phyloP scores from a whole-genome alignment of 768 basidiomycete species.

The Tulasnella calospora region DNA sequence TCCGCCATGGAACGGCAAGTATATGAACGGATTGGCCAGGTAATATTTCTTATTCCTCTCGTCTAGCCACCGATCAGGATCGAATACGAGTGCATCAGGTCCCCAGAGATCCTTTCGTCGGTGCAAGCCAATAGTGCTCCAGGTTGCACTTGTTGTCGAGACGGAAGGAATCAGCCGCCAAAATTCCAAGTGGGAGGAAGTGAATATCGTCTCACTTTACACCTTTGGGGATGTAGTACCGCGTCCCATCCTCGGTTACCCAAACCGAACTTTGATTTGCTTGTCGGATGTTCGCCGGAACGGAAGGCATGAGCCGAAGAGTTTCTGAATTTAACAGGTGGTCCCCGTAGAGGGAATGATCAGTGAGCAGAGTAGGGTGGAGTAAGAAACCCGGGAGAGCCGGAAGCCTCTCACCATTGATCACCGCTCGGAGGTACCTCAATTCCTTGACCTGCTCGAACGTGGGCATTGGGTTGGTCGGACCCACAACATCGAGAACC shows the following conservation, averaged over 20 bases:
- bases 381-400: neutral
- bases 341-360: neutral
- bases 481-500: slow-evolving; percentile 46
- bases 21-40: slow-evolving; percentile 52
- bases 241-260: slow-evolving; percentile 18
- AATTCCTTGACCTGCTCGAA: slow-evolving; percentile 54
- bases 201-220: neutral
- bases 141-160: neutral
- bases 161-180: neutral
- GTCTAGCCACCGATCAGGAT: slow-evolving; percentile 74
- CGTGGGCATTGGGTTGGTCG: slow-evolving; percentile 40
- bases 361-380: neutral
- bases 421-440: slow-evolving; percentile 61
- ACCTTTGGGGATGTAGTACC: slow-evolving; percentile 25
- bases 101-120: slow-evolving; percentile 57
- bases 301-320: slow-evolving; percentile 51
- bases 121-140: slow-evolving; percentile 10
- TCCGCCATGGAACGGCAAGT: slow-evolving; percentile 67
- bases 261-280: slow-evolving; percentile 21
- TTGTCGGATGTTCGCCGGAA: slow-evolving; percentile 30
- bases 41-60: slow-evolving; percentile 37
- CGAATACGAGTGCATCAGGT: slow-evolving; percentile 66
- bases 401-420: slow-evolving; percentile 48
- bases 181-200: neutral
- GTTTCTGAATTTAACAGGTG: slow-evolving; percentile 39